Conservation (phyloP, 768 basidiomycete genomes). For the Pulveroboletus frians region DNA sequence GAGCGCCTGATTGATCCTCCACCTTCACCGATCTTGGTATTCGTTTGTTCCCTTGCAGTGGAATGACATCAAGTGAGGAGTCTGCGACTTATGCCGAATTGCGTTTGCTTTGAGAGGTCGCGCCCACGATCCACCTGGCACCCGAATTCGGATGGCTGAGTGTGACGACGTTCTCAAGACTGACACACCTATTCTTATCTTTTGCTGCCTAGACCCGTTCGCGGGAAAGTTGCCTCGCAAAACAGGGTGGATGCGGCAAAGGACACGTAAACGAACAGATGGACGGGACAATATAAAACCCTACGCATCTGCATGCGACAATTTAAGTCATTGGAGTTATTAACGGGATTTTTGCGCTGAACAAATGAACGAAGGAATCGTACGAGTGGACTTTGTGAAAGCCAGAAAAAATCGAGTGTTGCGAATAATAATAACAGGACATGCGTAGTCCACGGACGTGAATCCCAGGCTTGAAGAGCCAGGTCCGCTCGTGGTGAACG, state of each 20-base stretch:
- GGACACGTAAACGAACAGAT: not conserved
- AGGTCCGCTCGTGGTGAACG: not conserved
- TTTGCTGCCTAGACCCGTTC: not conserved
- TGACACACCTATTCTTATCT: not conserved
- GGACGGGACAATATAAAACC: not conserved
- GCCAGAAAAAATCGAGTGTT: too few species aligned
- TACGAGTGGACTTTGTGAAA: too few species aligned
- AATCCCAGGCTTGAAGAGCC: not conserved
- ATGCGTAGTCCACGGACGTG: constrained; percentile 3
- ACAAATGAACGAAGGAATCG: too few species aligned
- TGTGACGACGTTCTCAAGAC: not conserved
- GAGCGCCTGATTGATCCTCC: not conserved
- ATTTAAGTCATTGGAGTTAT: not conserved
- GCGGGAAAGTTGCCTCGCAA: not conserved
- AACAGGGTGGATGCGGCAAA: not conserved
- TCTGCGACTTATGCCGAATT: not conserved
- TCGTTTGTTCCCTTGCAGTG: not conserved
- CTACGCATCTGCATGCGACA: not conserved
- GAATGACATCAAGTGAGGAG: not conserved
- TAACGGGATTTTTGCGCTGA: too few species aligned
- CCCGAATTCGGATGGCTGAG: not conserved
- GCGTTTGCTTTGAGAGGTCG: not conserved
- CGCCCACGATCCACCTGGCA: not conserved
- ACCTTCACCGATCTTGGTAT: not conserved
- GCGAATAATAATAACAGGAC: constrained; percentile 11